These are phyloP conservation scores for Sextonia rubra DNA, from an alignment of 164 flowering plant species.

Conservation along the genomic window DNA sequence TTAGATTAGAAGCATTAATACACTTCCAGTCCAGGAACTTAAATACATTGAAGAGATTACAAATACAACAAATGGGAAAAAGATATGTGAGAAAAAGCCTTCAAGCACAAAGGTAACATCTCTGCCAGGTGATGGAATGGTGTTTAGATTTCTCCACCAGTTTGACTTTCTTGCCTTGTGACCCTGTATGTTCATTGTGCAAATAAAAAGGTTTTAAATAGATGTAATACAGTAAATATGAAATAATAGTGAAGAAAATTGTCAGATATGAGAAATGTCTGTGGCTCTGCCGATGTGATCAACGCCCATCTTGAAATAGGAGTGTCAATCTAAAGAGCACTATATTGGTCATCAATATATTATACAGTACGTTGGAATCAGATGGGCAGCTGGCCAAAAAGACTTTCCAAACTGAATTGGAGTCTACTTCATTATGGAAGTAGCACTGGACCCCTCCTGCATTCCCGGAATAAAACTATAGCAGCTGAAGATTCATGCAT, in stretches of 20 bases:
- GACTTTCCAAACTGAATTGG: not conserved
- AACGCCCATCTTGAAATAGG: not conserved
- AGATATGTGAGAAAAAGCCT: not conserved
- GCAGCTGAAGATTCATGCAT: not conserved
- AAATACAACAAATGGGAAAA: conserved; percentile 9
- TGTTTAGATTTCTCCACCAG: conserved; percentile 3
- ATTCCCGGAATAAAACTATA: not conserved
- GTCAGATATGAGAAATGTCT: not conserved
- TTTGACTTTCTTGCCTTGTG: conserved; percentile 11
- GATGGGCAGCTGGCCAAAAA: not conserved
- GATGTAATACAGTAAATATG: not conserved
- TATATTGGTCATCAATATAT: not conserved
- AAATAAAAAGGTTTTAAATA: not conserved
- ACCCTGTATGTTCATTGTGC: conserved; percentile 14
- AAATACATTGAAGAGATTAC: not conserved
- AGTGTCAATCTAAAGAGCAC: not conserved
- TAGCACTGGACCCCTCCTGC: not conserved
- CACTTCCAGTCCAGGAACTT: not conserved
- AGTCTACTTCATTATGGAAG: not conserved
- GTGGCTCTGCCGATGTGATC: not conserved
- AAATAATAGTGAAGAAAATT: not conserved
- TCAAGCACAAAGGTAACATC: not conserved
- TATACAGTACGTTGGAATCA: no score
- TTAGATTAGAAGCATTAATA: not conserved
- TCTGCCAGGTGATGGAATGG: not conserved